Evolutionary conservation across 768 basidiomycete genomes (phyloP).

Genomic region (Agrocybe praecox): DNA sequence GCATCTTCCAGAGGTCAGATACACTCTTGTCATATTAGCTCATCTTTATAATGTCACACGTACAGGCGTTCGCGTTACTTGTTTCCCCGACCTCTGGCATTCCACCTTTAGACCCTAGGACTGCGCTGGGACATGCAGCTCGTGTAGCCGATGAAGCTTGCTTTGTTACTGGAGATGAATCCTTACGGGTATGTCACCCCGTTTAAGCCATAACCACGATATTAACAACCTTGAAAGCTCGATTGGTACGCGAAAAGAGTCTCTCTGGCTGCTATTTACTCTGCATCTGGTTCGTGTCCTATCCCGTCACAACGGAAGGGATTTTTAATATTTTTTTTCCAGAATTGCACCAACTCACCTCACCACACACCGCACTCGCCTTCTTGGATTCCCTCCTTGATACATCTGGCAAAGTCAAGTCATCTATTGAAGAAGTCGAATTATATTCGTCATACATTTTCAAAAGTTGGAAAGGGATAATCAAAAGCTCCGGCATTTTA

Average conservation of each 20-base stretch:
- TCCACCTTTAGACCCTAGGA: slow-evolving; percentile 58
- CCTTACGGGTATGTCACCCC: slow-evolving; percentile 52
- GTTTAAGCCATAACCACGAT: background rate
- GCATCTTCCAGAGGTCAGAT: slow-evolving; percentile 67
- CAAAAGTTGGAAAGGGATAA: slow-evolving; percentile 73
- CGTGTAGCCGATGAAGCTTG: slow-evolving; percentile 75
- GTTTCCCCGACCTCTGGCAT: slow-evolving; percentile 51
- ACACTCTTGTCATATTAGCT: background rate
- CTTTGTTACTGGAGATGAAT: slow-evolving; percentile 51
- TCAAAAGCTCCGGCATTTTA: slow-evolving; percentile 65
- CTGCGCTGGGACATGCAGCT: slow-evolving; percentile 62
- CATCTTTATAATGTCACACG: background rate
- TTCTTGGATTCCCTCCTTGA: slow-evolving; percentile 72
- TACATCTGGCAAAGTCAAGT: slow-evolving; percentile 44
- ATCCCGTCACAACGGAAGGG: background rate
- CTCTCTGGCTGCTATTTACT: slow-evolving; percentile 67
- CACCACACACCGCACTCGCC: slow-evolving; percentile 62
- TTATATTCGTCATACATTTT: slow-evolving; percentile 62
- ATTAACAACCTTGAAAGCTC: slow-evolving; percentile 39
- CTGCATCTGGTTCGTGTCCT: slow-evolving; percentile 59
- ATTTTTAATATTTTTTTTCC: background rate
- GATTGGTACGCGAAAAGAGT: slow-evolving; percentile 75
- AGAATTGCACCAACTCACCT: slow-evolving; percentile 85
- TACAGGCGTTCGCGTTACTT: slow-evolving; percentile 75
- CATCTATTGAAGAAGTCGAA: slow-evolving; percentile 51